Evolutionary conservation across 2,329 filamentous ascomycete genomes (phyloP), one percentile per base, ranked within the genome.

Genomic region (Fonsecaea erecta): DNA sequence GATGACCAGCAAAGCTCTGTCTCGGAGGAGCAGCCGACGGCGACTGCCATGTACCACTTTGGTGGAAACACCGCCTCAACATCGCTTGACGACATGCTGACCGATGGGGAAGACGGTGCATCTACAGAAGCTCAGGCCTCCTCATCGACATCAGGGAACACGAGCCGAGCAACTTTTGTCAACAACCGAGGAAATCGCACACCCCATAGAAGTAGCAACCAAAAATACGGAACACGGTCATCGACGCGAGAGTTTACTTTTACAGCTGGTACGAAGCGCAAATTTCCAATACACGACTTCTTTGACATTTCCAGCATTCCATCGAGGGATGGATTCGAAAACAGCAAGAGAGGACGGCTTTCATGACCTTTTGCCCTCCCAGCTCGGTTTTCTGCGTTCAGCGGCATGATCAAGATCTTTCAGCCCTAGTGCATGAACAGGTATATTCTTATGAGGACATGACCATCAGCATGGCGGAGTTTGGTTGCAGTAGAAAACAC

Each of bases 261-360:
- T 9, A 75, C 73, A 3, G 65, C 81, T 6, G 81, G 81, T 5
- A 80, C 79, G 7, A 83, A 83, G 74, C 75, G 81, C 63, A 82
- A 81, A 72, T 73, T 79, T 56, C 75, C 77, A 18, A 78, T 82
- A 53, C 77, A 77, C 2, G 81, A 83, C 52, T 83, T 83, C 69
- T 83, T 83, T 65, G 81, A 83, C 67, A 70, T 83, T 21, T 81
- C 80, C 1, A 80, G 77, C 53, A 69, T 82, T 56, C 76, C 77
- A 18, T 61, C 68, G 12, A 75, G 76, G 63, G 81, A 83, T 69
- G 73, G 75, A 43, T 76, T 76, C 66, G 73, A 77, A 30, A 60
- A 64, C 55, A 68, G 58, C 53, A 83, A 83, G 74, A 76, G 80
- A 55, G 78, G 81, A 43, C 78, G 81, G 56, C 79, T 81, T 68